Evolutionary conservation across 345 rosid species (phyloP).

Genomic region (Boechera stricta): DNA sequence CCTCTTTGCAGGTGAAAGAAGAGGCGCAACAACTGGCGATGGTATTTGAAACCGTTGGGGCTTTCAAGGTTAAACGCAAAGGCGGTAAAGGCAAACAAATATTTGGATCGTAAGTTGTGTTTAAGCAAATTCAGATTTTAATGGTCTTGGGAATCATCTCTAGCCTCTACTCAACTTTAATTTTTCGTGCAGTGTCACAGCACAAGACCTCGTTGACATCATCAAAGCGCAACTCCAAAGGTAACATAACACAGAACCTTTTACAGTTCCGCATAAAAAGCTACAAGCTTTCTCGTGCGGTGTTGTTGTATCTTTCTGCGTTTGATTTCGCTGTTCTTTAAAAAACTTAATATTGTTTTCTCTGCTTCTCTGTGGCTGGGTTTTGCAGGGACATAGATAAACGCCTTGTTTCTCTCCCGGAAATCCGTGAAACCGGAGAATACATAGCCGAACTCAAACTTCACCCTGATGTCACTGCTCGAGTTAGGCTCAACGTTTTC

Average conservation of each 20-base stretch:
- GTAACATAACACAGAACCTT: slow-evolving; percentile 45
- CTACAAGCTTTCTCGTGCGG: background rate
- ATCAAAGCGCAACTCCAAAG: slow-evolving; percentile 93
- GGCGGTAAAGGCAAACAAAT: slow-evolving; percentile 90
- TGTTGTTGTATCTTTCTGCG: background rate
- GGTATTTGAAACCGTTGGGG: slow-evolving; percentile 88
- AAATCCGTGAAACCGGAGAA: slow-evolving; percentile 92
- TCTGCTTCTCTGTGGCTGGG: slow-evolving; percentile 6
- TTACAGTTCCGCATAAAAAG: background rate
- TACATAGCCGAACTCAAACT: slow-evolving; percentile 90
- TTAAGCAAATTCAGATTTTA: background rate
- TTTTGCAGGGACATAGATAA: slow-evolving; percentile 85
- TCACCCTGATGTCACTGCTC: slow-evolving; percentile 92
- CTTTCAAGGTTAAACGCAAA: slow-evolving; percentile 94
- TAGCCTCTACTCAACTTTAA: slow-evolving; percentile 32
- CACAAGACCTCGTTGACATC: slow-evolving; percentile 92
- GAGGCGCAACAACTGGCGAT: slow-evolving; percentile 85
- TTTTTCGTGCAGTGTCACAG: slow-evolving; percentile 70
- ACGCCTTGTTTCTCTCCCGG: slow-evolving; percentile 75
- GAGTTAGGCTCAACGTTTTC: slow-evolving; percentile 71
- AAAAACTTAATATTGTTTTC: slow-evolving; percentile 14
- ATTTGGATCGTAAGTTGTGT: slow-evolving; percentile 77
- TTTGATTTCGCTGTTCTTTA: background rate
- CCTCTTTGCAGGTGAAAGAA: slow-evolving; percentile 77
- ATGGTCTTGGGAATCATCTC: slow-evolving; percentile 17